phyloP scores from a whole-genome alignment of 495 filamentous ascomycete genomes.

The Penicillium tannophilum region DNA sequence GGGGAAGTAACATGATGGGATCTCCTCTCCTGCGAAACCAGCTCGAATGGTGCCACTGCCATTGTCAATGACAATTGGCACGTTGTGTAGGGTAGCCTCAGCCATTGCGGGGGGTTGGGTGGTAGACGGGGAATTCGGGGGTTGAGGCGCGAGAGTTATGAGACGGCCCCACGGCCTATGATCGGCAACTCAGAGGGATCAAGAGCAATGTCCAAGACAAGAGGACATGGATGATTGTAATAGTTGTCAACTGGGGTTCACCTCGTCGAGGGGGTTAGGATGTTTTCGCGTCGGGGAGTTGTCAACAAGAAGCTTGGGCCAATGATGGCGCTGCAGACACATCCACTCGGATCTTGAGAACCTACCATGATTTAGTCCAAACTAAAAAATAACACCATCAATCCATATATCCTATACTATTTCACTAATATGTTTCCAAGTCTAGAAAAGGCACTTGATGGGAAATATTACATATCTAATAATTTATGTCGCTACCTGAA shows the following conservation, averaged over 20 bases:
- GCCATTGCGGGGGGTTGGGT: slow-evolving; percentile 59
- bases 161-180: slow-evolving; percentile 43
- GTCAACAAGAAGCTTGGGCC: slow-evolving; percentile 51
- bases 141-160: slow-evolving; percentile 30
- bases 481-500: not conserved
- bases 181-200: slow-evolving; percentile 20
- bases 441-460: not conserved
- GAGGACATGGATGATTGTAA: slow-evolving; percentile 13
- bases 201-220: slow-evolving; percentile 5
- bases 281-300: slow-evolving; percentile 34
- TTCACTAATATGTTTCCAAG: too few relatives aligned
- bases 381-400: not conserved
- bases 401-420: too few relatives aligned
- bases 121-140: slow-evolving; percentile 18
- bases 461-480: not conserved
- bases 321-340: slow-evolving; percentile 24
- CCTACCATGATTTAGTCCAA: not conserved
- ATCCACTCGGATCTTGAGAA: slow-evolving; percentile 3
- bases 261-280: slow-evolving; percentile 12
- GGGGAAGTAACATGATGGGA: slow-evolving; percentile 96
- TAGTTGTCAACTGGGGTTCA: slow-evolving; percentile 18
- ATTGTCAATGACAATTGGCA: slow-evolving; percentile 98
- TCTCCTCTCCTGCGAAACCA: slow-evolving; percentile 93
- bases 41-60: slow-evolving; percentile 97
- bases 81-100: slow-evolving; percentile 86